phyloP scores from a whole-genome alignment of 805 yeast species.

The Barnettozyma californica region DNA sequence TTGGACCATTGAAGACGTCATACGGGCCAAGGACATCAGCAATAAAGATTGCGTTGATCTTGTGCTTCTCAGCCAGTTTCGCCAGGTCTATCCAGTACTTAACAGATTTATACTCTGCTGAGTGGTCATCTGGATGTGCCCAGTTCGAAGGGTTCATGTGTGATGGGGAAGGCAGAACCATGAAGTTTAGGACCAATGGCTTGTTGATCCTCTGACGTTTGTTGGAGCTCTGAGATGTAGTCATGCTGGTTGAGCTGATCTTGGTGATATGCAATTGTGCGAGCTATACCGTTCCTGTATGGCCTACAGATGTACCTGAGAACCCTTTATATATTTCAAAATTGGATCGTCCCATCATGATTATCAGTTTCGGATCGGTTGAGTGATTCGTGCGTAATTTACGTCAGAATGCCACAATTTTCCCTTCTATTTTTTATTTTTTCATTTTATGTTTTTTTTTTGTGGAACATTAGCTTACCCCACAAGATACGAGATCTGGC shows the following conservation, averaged over 20 bases:
- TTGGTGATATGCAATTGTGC: too few relatives aligned
- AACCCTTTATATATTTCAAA: neutral
- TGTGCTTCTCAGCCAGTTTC: conserved; percentile 31
- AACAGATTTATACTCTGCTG: conserved; percentile 23
- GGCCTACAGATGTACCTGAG: neutral
- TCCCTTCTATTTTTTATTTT: neutral
- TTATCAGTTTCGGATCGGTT: neutral
- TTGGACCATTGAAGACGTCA: conserved; percentile 33
- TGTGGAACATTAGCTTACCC: too few relatives aligned
- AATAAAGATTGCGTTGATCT: conserved; percentile 33
- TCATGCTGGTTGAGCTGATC: neutral
- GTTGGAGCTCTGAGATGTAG: neutral
- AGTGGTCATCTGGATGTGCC: conserved; percentile 35
- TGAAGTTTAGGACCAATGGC: conserved; percentile 32
- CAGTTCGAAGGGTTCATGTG: conserved; percentile 29
- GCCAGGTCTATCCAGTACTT: conserved; percentile 36
- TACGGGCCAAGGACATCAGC: conserved; percentile 38
- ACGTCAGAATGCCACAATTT: neutral
- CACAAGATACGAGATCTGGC: too few relatives aligned
- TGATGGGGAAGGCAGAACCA: conserved; percentile 27
- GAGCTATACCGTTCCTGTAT: too few relatives aligned
- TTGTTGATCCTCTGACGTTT: conserved; percentile 10
- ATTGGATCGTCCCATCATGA: too few relatives aligned
- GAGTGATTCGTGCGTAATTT: too few relatives aligned
- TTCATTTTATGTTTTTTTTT: too few relatives aligned